phyloP scores from a whole-genome alignment of 2,329 filamentous ascomycete genomes.

The Truncatella angustata region DNA sequence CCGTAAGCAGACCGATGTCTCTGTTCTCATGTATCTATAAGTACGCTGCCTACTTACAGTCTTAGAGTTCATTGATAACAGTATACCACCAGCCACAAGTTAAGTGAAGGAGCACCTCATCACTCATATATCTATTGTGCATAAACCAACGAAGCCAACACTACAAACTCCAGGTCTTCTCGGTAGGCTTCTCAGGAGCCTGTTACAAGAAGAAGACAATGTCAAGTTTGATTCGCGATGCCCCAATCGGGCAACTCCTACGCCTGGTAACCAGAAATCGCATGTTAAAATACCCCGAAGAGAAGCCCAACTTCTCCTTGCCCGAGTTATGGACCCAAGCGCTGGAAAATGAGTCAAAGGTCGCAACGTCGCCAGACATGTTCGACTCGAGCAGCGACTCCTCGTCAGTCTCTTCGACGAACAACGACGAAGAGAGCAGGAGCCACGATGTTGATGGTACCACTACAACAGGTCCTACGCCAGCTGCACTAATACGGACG shows the following conservation, averaged over 20 bases:
- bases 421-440: slow-evolving; percentile 22
- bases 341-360: slow-evolving; percentile 10
- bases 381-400: slow-evolving; percentile 1
- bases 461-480: slow-evolving; percentile 14
- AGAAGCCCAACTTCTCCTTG: slow-evolving; percentile 19
- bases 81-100: neutral
- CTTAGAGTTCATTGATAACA: neutral
- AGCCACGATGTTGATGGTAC: slow-evolving; percentile 13
- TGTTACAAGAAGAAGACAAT: slow-evolving; percentile 10
- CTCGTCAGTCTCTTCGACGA: slow-evolving; percentile 15
- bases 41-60: neutral
- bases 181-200: no score
- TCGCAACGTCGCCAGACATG: neutral
- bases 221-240: slow-evolving; percentile 20
- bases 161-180: no score
- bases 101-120: no score
- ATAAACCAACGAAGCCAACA: no score
- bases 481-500: slow-evolving; percentile 16
- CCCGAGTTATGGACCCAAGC: slow-evolving; percentile 17
- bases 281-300: slow-evolving; percentile 20
- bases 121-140: neutral
- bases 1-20: neutral
- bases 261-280: slow-evolving; percentile 26
- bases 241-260: slow-evolving; percentile 26
- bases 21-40: neutral